phyloP scores from a whole-genome alignment of 2,329 filamentous ascomycete genomes.

The Microsporum ferrugineum region DNA sequence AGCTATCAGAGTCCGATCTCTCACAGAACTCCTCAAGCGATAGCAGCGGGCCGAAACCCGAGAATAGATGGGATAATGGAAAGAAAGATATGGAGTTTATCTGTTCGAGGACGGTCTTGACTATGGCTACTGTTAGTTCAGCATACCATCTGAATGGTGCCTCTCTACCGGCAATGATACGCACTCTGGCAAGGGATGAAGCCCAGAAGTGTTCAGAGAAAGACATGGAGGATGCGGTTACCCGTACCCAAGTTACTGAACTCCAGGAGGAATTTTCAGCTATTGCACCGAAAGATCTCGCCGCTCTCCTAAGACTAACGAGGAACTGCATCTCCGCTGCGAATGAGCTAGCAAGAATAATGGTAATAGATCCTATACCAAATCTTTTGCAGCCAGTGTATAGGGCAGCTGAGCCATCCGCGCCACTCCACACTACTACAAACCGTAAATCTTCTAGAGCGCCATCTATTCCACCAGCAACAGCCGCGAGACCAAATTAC shows the following conservation, averaged over 20 bases:
- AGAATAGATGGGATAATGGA: conserved; percentile 49
- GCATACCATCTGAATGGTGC: conserved; percentile 49
- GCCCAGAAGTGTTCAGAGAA: conserved; percentile 30
- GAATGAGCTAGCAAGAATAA: conserved; percentile 47
- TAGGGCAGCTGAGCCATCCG: neutral
- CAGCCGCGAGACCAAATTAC: neutral
- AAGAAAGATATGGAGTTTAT: conserved; percentile 52
- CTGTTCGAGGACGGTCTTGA: conserved; percentile 37
- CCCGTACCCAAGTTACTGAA: conserved; percentile 42
- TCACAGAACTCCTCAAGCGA: conserved; percentile 17
- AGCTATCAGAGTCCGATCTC: conserved; percentile 14
- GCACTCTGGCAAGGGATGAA: conserved; percentile 40
- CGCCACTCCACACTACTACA: neutral
- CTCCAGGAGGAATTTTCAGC: conserved; percentile 45
- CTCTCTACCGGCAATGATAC: conserved; percentile 45
- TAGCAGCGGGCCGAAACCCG: conserved; percentile 5
- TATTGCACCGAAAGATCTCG: conserved; percentile 38
- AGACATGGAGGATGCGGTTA: conserved; percentile 31
- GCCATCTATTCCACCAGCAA: neutral
- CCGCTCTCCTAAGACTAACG: conserved; percentile 46
- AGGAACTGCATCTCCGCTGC: conserved; percentile 47
- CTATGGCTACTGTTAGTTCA: conserved; percentile 41
- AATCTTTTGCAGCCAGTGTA: neutral
- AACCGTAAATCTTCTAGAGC: neutral
- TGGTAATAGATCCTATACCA: conserved; percentile 28